Evolutionary conservation across 1,284 basidiomycete genomes (phyloP).

Genomic region (Sanghuangporus sanghuang): DNA sequence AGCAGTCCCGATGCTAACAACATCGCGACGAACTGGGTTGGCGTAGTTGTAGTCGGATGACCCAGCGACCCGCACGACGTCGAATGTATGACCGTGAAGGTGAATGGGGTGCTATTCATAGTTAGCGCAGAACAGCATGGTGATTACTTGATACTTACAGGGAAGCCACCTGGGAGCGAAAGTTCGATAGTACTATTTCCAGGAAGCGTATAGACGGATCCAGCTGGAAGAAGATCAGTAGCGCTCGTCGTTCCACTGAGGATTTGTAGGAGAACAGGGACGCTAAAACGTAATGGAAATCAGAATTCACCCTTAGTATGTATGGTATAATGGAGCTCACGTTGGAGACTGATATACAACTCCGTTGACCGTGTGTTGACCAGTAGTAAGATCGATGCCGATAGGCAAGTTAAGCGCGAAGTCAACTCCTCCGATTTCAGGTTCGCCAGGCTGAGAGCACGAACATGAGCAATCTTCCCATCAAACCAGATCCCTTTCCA

Average conservation of each 20-base stretch:
- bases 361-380: conserved; percentile 26
- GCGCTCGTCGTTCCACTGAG: conserved; percentile 29
- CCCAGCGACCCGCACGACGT: conserved; percentile 28
- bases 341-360: conserved; percentile 23
- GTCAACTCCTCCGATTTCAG: conserved; percentile 32
- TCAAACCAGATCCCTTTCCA: background rate
- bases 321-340: background rate
- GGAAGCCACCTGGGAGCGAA: conserved; percentile 27
- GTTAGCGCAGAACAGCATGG: background rate
- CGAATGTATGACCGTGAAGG: conserved; percentile 41
- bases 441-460: conserved; percentile 28
- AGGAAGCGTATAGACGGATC: conserved; percentile 27
- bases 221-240: conserved; percentile 27
- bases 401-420: conserved; percentile 29
- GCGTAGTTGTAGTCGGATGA: conserved; percentile 27
- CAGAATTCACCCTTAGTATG: background rate
- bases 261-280: conserved; percentile 35
- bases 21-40: conserved; percentile 36
- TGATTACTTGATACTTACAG: conserved; percentile 28
- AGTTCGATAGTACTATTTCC: conserved; percentile 32
- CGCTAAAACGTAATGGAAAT: background rate
- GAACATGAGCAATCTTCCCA: background rate
- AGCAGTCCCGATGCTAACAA: conserved; percentile 27
- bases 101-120: conserved; percentile 34
- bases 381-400: conserved; percentile 22